Conservation (phyloP, 2,329 filamentous ascomycete species). For the Onygenales sp. region DNA sequence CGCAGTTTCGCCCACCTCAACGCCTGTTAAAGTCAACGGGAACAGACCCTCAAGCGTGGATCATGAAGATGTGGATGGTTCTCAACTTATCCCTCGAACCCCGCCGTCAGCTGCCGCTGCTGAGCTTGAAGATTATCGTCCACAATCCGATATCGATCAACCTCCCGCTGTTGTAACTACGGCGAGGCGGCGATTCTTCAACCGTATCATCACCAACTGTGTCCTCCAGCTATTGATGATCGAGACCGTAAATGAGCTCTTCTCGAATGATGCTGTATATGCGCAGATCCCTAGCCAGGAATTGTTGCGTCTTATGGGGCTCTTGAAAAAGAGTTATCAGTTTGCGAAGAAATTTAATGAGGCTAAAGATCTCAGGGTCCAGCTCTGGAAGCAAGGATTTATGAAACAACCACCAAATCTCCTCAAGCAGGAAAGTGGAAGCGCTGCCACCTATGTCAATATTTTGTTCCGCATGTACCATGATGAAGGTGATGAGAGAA, state of each 20-base stretch:
- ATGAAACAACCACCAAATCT: slow-evolving; percentile 99
- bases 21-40: slow-evolving; percentile 18
- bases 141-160: slow-evolving; percentile 65
- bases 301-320: slow-evolving; percentile 80
- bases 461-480: slow-evolving; percentile 97
- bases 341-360: slow-evolving; percentile 98
- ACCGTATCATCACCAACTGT: slow-evolving; percentile 97
- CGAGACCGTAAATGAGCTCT: slow-evolving; percentile 96
- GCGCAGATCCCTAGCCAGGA: slow-evolving; percentile 82
- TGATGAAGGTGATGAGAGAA: slow-evolving; percentile 73
- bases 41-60: slow-evolving; percentile 17
- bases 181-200: slow-evolving; percentile 90
- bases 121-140: slow-evolving; percentile 78
- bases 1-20: slow-evolving; percentile 15
- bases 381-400: slow-evolving; percentile 93
- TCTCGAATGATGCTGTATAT: slow-evolving; percentile 94
- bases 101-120: slow-evolving; percentile 24
- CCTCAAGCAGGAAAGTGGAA: slow-evolving; percentile 90
- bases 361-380: slow-evolving; percentile 89
- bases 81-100: slow-evolving; percentile 16
- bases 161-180: slow-evolving; percentile 88
- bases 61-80: slow-evolving; percentile 21
- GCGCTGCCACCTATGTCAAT: slow-evolving; percentile 86
- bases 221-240: slow-evolving; percentile 98
- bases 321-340: slow-evolving; percentile 91